Conservation (phyloP, 805 yeast genomes). For the Kodamaea hsintzibuensis region DNA sequence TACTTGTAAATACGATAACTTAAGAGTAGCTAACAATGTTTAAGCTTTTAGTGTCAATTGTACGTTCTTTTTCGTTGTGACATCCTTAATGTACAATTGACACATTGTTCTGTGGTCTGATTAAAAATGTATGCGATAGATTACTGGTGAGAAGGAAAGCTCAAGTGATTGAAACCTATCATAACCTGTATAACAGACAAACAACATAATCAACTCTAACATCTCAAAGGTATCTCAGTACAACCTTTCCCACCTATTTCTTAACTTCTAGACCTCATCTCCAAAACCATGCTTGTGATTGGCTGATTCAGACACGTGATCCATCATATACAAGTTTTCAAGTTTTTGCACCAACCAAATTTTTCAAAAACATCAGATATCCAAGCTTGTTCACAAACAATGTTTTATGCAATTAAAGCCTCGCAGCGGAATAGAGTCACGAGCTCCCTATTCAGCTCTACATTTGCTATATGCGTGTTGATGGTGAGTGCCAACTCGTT, state of each 20-base stretch:
- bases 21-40: too few relatives aligned
- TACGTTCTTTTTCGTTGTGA: too few relatives aligned
- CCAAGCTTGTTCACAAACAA: constrained; percentile 15
- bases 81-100: too few relatives aligned
- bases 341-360: background rate
- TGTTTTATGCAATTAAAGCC: constrained; percentile 54
- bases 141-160: too few relatives aligned
- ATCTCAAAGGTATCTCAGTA: too few relatives aligned
- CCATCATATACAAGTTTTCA: background rate
- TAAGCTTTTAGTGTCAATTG: too few relatives aligned
- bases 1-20: too few relatives aligned
- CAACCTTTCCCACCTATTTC: background rate
- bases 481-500: constrained; percentile 56
- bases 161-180: too few relatives aligned
- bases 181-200: too few relatives aligned
- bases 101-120: too few relatives aligned
- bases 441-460: constrained; percentile 66
- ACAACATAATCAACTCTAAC: background rate
- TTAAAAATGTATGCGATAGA: too few relatives aligned
- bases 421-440: constrained; percentile 57
- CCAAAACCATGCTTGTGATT: constrained; percentile 4
- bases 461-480: constrained; percentile 68
- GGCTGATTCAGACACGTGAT: constrained; percentile 10
- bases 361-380: constrained; percentile 6
- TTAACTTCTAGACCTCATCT: background rate